Evolutionary conservation across 1,139 yeast species (phyloP).

Genomic region (Ashbya aceris): DNA sequence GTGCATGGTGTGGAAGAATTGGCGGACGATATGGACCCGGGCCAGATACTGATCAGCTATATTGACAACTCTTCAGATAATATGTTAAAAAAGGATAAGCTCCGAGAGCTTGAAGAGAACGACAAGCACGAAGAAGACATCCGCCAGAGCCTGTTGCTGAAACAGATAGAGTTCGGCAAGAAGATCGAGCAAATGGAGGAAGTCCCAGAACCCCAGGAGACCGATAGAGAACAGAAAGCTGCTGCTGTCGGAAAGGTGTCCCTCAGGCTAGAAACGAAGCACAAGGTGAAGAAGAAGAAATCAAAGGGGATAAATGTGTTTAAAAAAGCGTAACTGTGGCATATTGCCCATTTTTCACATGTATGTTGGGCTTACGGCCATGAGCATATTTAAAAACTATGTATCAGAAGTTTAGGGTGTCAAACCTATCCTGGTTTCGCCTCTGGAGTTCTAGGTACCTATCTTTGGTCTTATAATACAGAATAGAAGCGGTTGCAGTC

Average conservation of each 20-base stretch:
- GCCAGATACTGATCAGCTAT: conserved; percentile 40
- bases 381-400: neutral
- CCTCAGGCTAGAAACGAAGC: conserved; percentile 4
- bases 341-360: neutral
- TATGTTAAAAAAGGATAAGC: conserved; percentile 31
- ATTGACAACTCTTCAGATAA: conserved; percentile 44
- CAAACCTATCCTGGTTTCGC: conserved; percentile 8
- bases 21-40: conserved; percentile 23
- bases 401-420: neutral
- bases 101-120: conserved; percentile 32
- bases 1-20: conserved; percentile 41
- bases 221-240: neutral
- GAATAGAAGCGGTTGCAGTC: conserved; percentile 54
- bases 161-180: conserved; percentile 38
- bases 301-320: neutral
- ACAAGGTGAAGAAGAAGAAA: conserved; percentile 12
- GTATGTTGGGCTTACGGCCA: neutral
- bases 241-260: conserved; percentile 5
- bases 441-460: conserved; percentile 27
- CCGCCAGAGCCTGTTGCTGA: conserved; percentile 36
- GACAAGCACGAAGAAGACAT: conserved; percentile 39
- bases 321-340: neutral
- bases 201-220: neutral
- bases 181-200: neutral
- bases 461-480: conserved; percentile 48